Percentiles rank a stretch among this genome's conserved stretches.
These are phyloP conservation scores for Podila verticillata DNA, from an alignment of 192 early-diverging fungal genomes.

Conservation along the genomic window DNA sequence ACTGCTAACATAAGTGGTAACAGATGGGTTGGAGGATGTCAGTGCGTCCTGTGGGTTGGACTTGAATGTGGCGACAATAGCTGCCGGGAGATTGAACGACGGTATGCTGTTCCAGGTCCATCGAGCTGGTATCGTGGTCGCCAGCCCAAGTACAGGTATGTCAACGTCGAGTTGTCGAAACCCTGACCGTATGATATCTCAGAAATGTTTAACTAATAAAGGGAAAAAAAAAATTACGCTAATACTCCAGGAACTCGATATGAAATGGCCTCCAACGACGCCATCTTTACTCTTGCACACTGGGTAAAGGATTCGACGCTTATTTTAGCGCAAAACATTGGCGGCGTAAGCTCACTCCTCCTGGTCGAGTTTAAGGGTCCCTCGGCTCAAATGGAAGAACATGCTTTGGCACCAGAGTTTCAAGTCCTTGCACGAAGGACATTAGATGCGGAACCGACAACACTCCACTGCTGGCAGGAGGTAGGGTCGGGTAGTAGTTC, in stretches of 20 bases:
- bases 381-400: not conserved
- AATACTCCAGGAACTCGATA: conserved; percentile 2
- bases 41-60: conserved; percentile 18
- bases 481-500: not conserved
- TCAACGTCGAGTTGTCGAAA: not conserved
- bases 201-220: not conserved
- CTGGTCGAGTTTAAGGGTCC: conserved; percentile 6
- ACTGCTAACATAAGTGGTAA: not conserved
- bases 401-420: not conserved
- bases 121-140: conserved; percentile 24
- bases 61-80: conserved; percentile 18
- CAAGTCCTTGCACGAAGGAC: not conserved
- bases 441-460: conserved; percentile 26
- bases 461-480: conserved; percentile 28
- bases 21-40: conserved; percentile 31
- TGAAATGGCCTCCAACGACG: not conserved
- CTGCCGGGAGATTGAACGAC: conserved; percentile 23
- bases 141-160: conserved; percentile 6
- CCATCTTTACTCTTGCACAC: conserved; percentile 20
- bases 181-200: not conserved
- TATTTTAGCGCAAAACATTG: conserved; percentile 21
- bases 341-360: conserved; percentile 15
- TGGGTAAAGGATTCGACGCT: conserved; percentile 19
- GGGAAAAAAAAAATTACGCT: not conserved
- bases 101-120: conserved; percentile 32